Evolutionary conservation across 495 filamentous ascomycete genomes (phyloP).

Genomic region (Daldinia vernicosa): DNA sequence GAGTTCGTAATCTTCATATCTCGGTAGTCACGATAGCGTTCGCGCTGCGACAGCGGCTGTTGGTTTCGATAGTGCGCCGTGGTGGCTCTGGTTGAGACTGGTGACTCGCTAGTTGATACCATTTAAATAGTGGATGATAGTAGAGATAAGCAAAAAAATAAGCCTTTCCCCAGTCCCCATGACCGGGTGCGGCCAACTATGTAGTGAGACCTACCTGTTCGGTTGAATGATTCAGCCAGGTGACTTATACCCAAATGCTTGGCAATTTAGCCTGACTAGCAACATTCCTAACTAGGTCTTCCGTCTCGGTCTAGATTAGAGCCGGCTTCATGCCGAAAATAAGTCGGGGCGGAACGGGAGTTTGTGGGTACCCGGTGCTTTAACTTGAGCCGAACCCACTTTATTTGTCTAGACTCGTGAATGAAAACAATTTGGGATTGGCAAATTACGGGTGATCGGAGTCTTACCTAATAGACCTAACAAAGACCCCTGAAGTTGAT

Average conservation of each 20-base stretch:
- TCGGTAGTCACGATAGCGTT: not conserved
- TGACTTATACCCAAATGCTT: slow-evolving; percentile 37
- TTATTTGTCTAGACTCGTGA: slow-evolving; percentile 25
- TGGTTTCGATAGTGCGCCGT: not conserved
- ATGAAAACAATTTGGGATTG: slow-evolving; percentile 17
- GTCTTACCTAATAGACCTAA: slow-evolving; percentile 29
- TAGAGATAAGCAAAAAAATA: slow-evolving; percentile 7
- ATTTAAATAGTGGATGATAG: slow-evolving; percentile 3
- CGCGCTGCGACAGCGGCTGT: not conserved
- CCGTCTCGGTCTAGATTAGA: slow-evolving; percentile 35
- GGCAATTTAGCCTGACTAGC: slow-evolving; percentile 43
- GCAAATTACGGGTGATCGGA: slow-evolving; percentile 33
- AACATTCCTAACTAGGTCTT: slow-evolving; percentile 42
- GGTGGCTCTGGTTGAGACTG: slow-evolving; percentile 8
- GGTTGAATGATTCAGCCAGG: slow-evolving; percentile 32
- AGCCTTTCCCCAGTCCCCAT: slow-evolving; percentile 5
- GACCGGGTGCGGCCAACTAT: slow-evolving; percentile 5
- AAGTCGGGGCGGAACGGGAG: slow-evolving; percentile 41
- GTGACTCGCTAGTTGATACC: slow-evolving; percentile 16
- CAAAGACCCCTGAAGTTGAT: slow-evolving; percentile 4
- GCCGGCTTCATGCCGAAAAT: slow-evolving; percentile 42
- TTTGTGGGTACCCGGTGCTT: slow-evolving; percentile 36
- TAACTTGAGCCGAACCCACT: slow-evolving; percentile 34
- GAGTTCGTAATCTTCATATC: slow-evolving; percentile 15
- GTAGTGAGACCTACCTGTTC: slow-evolving; percentile 29